Base-by-base conservation (phyloP, 2,329 filamentous ascomycete genomes). In the Chaetomiaceae sp. region DNA sequence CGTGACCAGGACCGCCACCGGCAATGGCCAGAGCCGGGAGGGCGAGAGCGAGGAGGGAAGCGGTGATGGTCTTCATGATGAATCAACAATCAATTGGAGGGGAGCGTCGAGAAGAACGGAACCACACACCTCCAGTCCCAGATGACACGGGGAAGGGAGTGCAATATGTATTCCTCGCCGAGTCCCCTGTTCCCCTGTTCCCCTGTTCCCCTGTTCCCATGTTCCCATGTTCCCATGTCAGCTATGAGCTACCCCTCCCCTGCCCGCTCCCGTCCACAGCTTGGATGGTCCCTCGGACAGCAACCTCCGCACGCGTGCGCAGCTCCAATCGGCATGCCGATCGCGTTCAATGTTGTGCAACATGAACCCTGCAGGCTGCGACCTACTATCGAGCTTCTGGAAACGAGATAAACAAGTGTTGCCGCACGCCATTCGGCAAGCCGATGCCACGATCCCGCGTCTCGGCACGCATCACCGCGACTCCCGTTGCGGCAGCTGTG, bases 401-500 rank as follows among this genome's bases (percentile, higher is more conserved):
- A 52, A 35, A 25, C 39, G 39, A 48, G 21, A 21, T 23, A 20
- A 40, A 8, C 13, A 7, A 13, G n/a, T 3, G 44, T n/a, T n/a
- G n/a, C 17, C 27, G 45, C 27, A 34, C 45, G 54, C 51, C 45
- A 52, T 50, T 35, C n/a, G 20, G 19, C 30, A 48, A 16, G 12
- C 4, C 43, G 8, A 52, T 52, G n/a, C n/a, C n/a, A n/a, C n/a
- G 25, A 27, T 27, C 5, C 25, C 48, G 55, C 55, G 52, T 17
- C 43, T 54, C 39, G 45, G 37, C 27, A 17, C 5, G 38, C 19
- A 20, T 48, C 25, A 6, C 6, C 12, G 6, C 12, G 25, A 12
- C 25, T 27, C 53, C 51, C 20, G 30, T 55, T 57, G 50, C 35
- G 53, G 55, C 38, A 57, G 53, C 45, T 55, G 53, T 40, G 46